phyloP scores from a whole-genome alignment of 108 stramenopile genomes.

The Nitzschia sp. region DNA sequence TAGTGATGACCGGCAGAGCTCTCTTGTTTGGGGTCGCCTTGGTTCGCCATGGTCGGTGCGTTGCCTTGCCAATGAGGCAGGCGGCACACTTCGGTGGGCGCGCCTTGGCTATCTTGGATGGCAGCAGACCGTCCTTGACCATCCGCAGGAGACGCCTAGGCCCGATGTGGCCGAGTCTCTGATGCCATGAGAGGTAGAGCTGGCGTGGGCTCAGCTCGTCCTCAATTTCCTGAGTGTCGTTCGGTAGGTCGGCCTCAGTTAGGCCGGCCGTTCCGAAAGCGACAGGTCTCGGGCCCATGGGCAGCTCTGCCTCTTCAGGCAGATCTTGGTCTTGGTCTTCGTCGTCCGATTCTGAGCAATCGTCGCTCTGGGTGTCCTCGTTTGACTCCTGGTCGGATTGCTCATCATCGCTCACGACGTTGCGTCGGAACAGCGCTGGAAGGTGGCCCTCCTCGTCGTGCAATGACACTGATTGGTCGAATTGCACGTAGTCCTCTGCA shows the following conservation, averaged over 20 bases:
- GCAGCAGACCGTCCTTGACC: not conserved
- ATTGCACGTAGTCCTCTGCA: not conserved
- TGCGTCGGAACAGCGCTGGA: too few relatives aligned
- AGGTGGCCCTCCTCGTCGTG: not conserved
- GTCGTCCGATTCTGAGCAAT: too few relatives aligned
- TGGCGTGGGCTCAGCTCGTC: not conserved
- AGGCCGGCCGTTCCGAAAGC: not conserved
- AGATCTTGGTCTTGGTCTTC: too few relatives aligned
- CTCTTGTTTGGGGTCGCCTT: slow-evolving; percentile 13
- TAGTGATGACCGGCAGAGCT: not conserved
- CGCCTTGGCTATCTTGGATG: not conserved
- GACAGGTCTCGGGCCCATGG: not conserved
- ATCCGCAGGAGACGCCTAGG: not conserved
- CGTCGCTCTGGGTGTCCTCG: too few relatives aligned
- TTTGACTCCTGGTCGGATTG: too few relatives aligned
- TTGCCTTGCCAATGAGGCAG: slow-evolving; percentile 28
- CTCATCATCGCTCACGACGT: too few relatives aligned
- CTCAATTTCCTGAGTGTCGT: not conserved
- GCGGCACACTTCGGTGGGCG: slow-evolving; percentile 24
- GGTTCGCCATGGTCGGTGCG: slow-evolving; percentile 31
- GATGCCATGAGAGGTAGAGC: too few relatives aligned
- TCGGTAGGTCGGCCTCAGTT: not conserved
- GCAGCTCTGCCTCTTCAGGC: not conserved
- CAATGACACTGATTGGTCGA: not conserved
- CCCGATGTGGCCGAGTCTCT: too few relatives aligned